A percentile compares a stretch with the other conserved stretches of the same genome.
Conservation (phyloP, 805 yeast genomes). For the Hanseniaspora valbyensis region DNA sequence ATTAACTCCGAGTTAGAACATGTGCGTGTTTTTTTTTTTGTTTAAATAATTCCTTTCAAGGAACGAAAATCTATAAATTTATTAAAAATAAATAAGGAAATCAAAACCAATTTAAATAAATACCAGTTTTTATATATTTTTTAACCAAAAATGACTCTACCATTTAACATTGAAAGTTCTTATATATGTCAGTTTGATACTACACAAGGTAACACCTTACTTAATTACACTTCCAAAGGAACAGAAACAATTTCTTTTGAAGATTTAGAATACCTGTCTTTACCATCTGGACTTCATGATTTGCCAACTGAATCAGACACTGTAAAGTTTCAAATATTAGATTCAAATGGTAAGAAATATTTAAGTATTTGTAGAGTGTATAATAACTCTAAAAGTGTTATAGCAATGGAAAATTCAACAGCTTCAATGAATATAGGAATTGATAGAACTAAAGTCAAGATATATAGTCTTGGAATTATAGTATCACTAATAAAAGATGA, state of each 20-base stretch:
- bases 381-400: constrained; percentile 33
- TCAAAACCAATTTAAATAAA: too few species aligned
- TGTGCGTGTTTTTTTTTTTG: too few species aligned
- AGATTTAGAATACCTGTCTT: constrained; percentile 49
- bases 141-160: too few species aligned
- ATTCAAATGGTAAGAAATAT: constrained; percentile 18
- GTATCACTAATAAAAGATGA: constrained; percentile 10
- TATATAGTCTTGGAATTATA: constrained; percentile 57
- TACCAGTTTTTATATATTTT: too few species aligned
- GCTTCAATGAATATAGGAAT: constrained; percentile 17
- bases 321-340: constrained; percentile 40
- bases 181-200: constrained; percentile 28
- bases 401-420: constrained; percentile 5
- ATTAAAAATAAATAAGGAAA: too few species aligned
- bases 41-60: too few species aligned
- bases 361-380: constrained; percentile 44
- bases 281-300: constrained; percentile 60
- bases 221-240: constrained; percentile 22
- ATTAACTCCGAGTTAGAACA: too few species aligned
- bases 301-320: constrained; percentile 35
- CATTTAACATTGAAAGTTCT: constrained; percentile 18
- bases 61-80: too few species aligned
- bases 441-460: constrained; percentile 39
- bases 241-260: constrained; percentile 23
- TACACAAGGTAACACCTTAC: constrained; percentile 26